A percentile compares a stretch with the other conserved stretches of the same genome.
phyloP scores from a whole-genome alignment of 2,329 filamentous ascomycete species.

The Chaetomium globosum region DNA sequence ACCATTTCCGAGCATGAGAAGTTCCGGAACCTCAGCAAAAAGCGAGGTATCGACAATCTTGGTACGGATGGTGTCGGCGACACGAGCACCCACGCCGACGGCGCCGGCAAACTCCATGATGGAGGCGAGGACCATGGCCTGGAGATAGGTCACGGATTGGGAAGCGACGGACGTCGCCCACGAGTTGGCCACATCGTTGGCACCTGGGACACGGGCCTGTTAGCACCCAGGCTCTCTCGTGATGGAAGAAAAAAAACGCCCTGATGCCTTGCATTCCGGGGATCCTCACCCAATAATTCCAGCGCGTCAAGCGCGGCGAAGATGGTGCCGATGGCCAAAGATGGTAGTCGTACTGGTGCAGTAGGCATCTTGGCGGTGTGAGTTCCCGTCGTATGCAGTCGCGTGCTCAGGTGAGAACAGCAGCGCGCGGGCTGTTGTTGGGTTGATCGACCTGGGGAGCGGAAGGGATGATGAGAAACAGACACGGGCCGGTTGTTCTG shows the following conservation, averaged over 20 bases:
- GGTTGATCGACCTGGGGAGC: constrained; percentile 23
- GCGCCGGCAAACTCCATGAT: constrained; percentile 66
- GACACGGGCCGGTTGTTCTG: constrained; percentile 15
- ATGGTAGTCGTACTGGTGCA: constrained; percentile 64
- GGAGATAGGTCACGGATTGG: constrained; percentile 62
- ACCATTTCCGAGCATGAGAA: constrained; percentile 64
- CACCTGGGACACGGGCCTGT: constrained; percentile 39
- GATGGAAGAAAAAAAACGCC: neutral
- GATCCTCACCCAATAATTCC: constrained; percentile 61
- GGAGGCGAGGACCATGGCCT: constrained; percentile 61
- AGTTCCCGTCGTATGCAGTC: constrained; percentile 11
- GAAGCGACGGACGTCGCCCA: constrained; percentile 76
- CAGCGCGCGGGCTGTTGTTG: constrained; percentile 18
- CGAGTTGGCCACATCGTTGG: constrained; percentile 73
- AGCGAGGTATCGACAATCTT: constrained; percentile 56
- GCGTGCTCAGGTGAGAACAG: constrained; percentile 22
- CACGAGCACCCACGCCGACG: constrained; percentile 62
- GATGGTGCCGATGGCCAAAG: constrained; percentile 65
- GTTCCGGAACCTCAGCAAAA: constrained; percentile 52
- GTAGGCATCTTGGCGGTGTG: constrained; percentile 34
- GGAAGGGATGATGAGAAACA: constrained; percentile 9
- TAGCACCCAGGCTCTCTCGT: neutral
- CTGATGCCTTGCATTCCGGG: neutral
- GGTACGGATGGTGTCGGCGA: constrained; percentile 64
- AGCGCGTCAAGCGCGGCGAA: constrained; percentile 69